Percentiles rank a stretch among this genome's conserved stretches.
These are phyloP conservation scores for Fusarium succisae DNA, from an alignment of 2,329 filamentous ascomycete genomes.

Conservation along the genomic window DNA sequence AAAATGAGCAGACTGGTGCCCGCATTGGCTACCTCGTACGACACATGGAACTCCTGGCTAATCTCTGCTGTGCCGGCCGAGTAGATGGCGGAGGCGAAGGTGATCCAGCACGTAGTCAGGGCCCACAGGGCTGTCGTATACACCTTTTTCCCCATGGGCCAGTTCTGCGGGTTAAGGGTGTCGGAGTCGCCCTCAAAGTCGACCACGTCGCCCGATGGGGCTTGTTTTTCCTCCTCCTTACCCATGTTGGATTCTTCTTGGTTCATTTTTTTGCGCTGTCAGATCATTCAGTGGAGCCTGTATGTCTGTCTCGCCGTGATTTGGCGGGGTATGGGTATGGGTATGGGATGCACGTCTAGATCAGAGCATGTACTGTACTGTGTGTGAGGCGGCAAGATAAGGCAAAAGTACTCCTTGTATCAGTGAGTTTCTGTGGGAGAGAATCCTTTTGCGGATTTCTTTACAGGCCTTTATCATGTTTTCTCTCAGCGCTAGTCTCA, in stretches of 20 bases:
- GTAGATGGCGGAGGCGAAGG: background rate
- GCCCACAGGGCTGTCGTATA: background rate
- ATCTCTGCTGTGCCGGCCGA: slow-evolving; percentile 12
- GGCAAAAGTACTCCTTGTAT: background rate
- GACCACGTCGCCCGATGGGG: background rate
- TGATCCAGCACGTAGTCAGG: background rate
- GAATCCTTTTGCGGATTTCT: background rate
- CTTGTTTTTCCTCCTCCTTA: background rate
- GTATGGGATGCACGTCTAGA: background rate
- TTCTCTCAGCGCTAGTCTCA: background rate
- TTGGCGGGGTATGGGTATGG: background rate
- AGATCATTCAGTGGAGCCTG: background rate
- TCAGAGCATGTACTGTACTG: background rate
- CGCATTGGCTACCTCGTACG: slow-evolving; percentile 6
- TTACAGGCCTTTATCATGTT: background rate
- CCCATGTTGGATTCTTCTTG: background rate
- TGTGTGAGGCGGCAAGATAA: background rate
- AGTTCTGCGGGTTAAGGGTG: background rate
- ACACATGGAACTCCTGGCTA: slow-evolving; percentile 2
- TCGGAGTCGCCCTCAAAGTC: background rate
- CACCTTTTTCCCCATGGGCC: background rate
- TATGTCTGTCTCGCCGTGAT: background rate
- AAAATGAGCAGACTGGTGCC: slow-evolving; percentile 17
- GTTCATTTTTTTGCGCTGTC: background rate
- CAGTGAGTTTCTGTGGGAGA: background rate